Base-by-base conservation (phyloP, 257 asterid species). In the Ophiorrhiza pumila region DNA sequence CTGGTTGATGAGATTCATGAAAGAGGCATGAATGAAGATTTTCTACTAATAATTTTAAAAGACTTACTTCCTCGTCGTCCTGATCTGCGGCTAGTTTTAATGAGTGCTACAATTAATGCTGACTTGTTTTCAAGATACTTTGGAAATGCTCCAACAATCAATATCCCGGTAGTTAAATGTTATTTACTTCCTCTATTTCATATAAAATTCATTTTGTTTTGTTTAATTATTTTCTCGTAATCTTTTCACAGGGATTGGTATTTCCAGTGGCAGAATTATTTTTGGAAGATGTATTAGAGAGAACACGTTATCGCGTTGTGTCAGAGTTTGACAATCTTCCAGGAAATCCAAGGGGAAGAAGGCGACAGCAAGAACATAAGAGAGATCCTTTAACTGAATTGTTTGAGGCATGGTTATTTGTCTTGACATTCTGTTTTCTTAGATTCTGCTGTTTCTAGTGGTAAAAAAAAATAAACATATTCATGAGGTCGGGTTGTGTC, bases 51-150 rank as follows among this genome's bases (percentile, higher is more conserved):
- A 75, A 91, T 94, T 85, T 78, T 94, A 77, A 84, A 85, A 41
- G 97, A 94, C 64, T 82, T 94, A 45, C 99, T 94, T 80, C 98
- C 97, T 74, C 92, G 93, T 50, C 98, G 99, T 73, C 96, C 97
- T 59, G 93, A 90, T 80, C 82, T 94, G 71, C 96, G 93, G 82
- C 82, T 94, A 77, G 79, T 94, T 84, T 88, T 94, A 74, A 94
- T 94, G 99, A 94, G 99, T 86, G 99, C 99, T 78, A 91, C 98
- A 22, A 92, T 94, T 69, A 91, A 94, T 66, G 98, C 99, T 22
- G 98, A 91, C 56, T 74, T 94, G 79, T 94, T 90, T 66, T 87
- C 99, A 63, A 82, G 79, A 78, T 91, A 90, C 88, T 94, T 91
- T 76, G 93, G 92, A 80, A 83, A 87, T 80, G 96, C 98, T 60